Conservation (phyloP, 1,284 basidiomycete species). For the Spongispora temasekensis region DNA sequence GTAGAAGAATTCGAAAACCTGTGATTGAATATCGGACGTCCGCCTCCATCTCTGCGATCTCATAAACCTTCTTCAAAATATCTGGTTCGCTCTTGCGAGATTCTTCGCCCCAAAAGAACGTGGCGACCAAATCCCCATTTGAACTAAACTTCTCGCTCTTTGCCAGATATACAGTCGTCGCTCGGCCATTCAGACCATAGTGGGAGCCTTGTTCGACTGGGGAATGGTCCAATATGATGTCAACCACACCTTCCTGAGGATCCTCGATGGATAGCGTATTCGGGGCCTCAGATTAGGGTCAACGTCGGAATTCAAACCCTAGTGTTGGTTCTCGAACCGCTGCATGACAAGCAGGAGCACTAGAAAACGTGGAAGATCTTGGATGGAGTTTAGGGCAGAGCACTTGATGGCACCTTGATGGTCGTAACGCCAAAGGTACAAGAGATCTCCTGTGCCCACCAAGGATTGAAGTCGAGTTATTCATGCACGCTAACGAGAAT, state of each 20-base stretch:
- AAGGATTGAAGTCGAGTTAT: background rate
- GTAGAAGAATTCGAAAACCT: slow-evolving; percentile 8
- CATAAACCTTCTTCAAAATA: slow-evolving; percentile 16
- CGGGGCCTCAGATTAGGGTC: slow-evolving; percentile 4
- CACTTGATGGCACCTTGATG: slow-evolving; percentile 2
- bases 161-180: slow-evolving; percentile 13
- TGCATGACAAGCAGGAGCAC: slow-evolving; percentile 34
- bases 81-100: slow-evolving; percentile 15
- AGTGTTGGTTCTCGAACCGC: slow-evolving; percentile 30
- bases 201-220: slow-evolving; percentile 1
- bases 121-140: slow-evolving; percentile 12
- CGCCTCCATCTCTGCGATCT: slow-evolving; percentile 1
- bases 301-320: slow-evolving; percentile 24
- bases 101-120: slow-evolving; percentile 22
- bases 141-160: background rate
- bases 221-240: slow-evolving; percentile 1
- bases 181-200: slow-evolving; percentile 12
- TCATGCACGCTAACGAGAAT: background rate
- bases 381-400: slow-evolving; percentile 13
- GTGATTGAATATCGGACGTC: slow-evolving; percentile 11
- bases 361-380: slow-evolving; percentile 35
- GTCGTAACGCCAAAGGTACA: slow-evolving; percentile 9
- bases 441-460: background rate
- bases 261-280: background rate
- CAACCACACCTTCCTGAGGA: background rate